Base-by-base conservation (phyloP, 495 filamentous ascomycete genomes). In the Podospora conica region DNA sequence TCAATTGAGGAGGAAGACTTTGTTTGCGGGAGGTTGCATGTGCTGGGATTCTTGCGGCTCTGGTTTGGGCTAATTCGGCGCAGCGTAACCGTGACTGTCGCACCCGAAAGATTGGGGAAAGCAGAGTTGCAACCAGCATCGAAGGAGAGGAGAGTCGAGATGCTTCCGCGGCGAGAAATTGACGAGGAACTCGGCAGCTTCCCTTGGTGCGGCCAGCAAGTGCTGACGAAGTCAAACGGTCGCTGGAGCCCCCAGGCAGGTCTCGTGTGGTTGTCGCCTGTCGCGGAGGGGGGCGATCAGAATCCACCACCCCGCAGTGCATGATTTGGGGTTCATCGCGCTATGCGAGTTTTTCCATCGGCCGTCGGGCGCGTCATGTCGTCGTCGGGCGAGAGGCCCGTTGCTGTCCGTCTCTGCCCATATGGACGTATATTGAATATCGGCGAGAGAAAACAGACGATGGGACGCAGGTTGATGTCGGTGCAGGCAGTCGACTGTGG, bases 271-370 rank as follows among this genome's bases (percentile, higher is more conserved):
- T 55, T 54, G 58, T 53, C 33, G 64, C 58, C 59, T 65, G 63
- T 58, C 60, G 63, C 31, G 31, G 25, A n/a, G 40, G 18, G 25
- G 57, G 64, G 64, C 58, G 64, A 66, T 66, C 64, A 61, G n/a
- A 60, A 61, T 24, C 64, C 57, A 66, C 57, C 27, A 48, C 24
- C 57, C 25, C 8, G 22, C 20, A 28, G 33, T 23, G 57, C 64
- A 66, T 66, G 48, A 66, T 61, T 33, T 48, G 31, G 29, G 29
- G 40, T n/a, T 48, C 40, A 48, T 48, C 40, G 40, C 40, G 40
- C 40, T n/a, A 48, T 48, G 40, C 40, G 40, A 48, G 15, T 48
- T 48, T 48, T 48, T 48, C 33, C 40, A n/a, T 48, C 40, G 40
- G 40, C 40, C 18, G 40, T n/a, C 40, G 15, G 40, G 20, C 59